These are phyloP conservation scores for Mycena floridula DNA, from an alignment of 768 basidiomycete species.

Conservation along the genomic window DNA sequence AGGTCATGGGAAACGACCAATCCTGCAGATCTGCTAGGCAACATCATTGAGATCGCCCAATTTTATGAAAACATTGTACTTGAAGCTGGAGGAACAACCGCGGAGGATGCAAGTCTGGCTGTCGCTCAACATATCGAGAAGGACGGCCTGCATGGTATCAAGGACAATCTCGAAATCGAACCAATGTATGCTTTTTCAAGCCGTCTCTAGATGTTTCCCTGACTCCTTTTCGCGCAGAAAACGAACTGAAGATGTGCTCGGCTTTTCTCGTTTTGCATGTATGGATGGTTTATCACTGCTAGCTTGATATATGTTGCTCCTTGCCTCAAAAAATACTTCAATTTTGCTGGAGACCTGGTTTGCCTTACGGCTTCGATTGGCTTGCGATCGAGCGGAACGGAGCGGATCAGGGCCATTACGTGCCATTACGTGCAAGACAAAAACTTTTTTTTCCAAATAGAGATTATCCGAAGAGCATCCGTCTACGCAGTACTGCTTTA, in stretches of 20 bases:
- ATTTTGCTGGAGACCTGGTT: no score
- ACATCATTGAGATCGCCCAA: conserved; percentile 35
- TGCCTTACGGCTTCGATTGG: no score
- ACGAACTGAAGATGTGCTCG: conserved; percentile 40
- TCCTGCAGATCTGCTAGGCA: conserved; percentile 31
- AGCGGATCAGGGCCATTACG: no score
- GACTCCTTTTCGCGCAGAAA: conserved; percentile 26
- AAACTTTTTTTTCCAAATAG: no score
- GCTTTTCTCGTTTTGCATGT: conserved; percentile 53
- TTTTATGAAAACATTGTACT: conserved; percentile 52
- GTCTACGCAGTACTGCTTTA: no score
- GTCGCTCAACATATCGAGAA: conserved; percentile 57
- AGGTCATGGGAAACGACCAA: conserved; percentile 22
- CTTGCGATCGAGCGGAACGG: no score
- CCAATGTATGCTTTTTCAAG: conserved; percentile 38
- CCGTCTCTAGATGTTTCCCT: conserved; percentile 12
- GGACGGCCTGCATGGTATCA: conserved; percentile 47
- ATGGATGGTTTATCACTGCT: conserved; percentile 47
- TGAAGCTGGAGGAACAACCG: conserved; percentile 35
- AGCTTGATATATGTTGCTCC: no score
- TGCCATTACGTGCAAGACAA: no score
- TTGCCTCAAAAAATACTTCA: no score
- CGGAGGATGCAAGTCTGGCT: conserved; percentile 49
- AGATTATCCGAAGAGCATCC: no score
- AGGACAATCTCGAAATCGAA: conserved; percentile 20